Conservation (phyloP, 768 basidiomycete species). For the Krasilnikovozyma curviuscula region DNA sequence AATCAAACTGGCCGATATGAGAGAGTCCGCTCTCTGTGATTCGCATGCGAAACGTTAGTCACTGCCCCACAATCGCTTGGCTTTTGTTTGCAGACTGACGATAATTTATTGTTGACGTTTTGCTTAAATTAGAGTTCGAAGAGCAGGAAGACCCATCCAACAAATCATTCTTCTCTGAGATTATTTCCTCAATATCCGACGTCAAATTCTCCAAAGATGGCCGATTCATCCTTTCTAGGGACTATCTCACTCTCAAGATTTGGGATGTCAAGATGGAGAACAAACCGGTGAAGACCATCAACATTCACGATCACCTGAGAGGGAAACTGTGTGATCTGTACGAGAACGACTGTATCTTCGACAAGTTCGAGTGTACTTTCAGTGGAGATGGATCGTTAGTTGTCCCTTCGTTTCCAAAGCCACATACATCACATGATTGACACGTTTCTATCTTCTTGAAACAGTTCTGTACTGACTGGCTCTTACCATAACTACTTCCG, state of each 20-base stretch:
- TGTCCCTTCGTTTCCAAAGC: conserved; percentile 8
- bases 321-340: conserved; percentile 96
- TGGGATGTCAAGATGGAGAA: conserved; percentile 99
- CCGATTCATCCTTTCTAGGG: conserved; percentile 84
- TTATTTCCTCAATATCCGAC: conserved; percentile 97
- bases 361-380: conserved; percentile 99
- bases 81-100: background rate
- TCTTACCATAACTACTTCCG: conserved; percentile 99
- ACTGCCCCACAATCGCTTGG: conserved; percentile 2
- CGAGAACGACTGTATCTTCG: conserved; percentile 99
- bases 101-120: background rate
- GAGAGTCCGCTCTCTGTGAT: conserved; percentile 91
- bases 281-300: conserved; percentile 87
- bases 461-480: conserved; percentile 87
- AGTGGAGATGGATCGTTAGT: conserved; percentile 76
- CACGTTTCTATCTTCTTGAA: background rate
- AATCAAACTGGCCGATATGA: conserved; percentile 99
- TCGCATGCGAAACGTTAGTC: conserved; percentile 79
- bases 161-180: conserved; percentile 98
- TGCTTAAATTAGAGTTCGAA: conserved; percentile 58
- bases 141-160: conserved; percentile 96
- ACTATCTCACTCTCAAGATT: conserved; percentile 94
- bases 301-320: conserved; percentile 92
- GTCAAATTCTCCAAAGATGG: conserved; percentile 98
- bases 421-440: background rate